Evolutionary conservation across 2,329 filamentous ascomycete genomes (phyloP).

Genomic region (Basipetospora chlamydospora): DNA sequence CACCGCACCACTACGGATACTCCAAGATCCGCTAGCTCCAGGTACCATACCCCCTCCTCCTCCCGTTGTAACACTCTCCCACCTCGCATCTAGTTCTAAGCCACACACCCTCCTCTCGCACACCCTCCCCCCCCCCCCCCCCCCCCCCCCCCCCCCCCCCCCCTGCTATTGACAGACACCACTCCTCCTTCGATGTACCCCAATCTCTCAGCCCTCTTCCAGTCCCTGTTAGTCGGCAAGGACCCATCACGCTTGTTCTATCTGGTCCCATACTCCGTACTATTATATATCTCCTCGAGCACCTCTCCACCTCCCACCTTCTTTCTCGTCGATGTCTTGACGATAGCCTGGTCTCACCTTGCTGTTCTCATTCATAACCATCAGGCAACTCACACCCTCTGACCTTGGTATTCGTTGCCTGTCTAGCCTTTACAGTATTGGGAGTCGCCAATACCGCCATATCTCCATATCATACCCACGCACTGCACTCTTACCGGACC

Average conservation of each 20-base stretch:
- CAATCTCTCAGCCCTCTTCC: slow-evolving; percentile 4
- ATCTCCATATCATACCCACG: no score
- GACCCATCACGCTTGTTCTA: no score
- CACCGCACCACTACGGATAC: slow-evolving; percentile 3
- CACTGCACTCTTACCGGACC: no score
- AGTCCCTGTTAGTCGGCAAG: no score
- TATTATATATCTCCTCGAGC: slow-evolving; percentile 4
- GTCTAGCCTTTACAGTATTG: neutral
- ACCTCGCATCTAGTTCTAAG: no score
- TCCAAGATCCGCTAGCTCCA: slow-evolving; percentile 5
- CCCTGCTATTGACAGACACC: neutral
- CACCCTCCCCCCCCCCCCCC: neutral
- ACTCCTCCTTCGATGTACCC: slow-evolving; percentile 1
- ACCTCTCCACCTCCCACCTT: neutral
- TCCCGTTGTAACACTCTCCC: neutral
- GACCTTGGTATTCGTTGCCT: neutral
- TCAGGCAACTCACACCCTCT: no score
- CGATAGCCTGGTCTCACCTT: neutral
- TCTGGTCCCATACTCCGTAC: no score
- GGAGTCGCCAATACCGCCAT: no score
- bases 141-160: neutral
- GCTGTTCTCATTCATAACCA: neutral
- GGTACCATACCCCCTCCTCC: slow-evolving; percentile 3
- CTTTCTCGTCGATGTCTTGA: neutral
- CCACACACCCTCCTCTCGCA: no score